Evolutionary conservation across 1,284 basidiomycete genomes (phyloP).

Genomic region (Cystobasidiaceae sp.): DNA sequence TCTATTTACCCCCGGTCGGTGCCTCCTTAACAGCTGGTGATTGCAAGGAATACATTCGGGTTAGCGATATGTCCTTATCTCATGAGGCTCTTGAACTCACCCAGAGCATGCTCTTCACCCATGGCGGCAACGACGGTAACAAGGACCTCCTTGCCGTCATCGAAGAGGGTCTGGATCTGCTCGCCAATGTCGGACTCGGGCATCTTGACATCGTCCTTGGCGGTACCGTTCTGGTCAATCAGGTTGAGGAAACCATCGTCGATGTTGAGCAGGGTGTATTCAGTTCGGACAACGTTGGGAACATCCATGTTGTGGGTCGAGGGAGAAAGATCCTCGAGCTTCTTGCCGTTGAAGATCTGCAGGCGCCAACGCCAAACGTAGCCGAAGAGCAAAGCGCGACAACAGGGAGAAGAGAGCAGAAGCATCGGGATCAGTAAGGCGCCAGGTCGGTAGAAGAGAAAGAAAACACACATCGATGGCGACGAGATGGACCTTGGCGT

Average conservation of each 20-base stretch:
- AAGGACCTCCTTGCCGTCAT: constrained; percentile 50
- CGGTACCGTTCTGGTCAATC: constrained; percentile 72
- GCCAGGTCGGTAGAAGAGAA: neutral
- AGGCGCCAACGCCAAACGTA: too few species aligned
- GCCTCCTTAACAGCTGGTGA: too few species aligned
- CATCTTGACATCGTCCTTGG: constrained; percentile 94
- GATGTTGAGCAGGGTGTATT: constrained; percentile 77
- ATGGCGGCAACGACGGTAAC: constrained; percentile 89
- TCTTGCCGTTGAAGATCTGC: constrained; percentile 77
- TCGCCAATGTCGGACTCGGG: constrained; percentile 50
- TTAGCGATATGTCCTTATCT: too few species aligned
- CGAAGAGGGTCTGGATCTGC: constrained; percentile 22
- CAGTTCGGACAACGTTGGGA: constrained; percentile 83
- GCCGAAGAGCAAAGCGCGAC: too few species aligned
- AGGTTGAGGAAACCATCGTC: constrained; percentile 79
- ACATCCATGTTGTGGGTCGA: constrained; percentile 99
- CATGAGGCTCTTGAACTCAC: constrained; percentile 74
- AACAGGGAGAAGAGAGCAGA: neutral
- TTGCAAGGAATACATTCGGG: too few species aligned
- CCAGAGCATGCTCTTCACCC: constrained; percentile 86
- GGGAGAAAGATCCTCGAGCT: constrained; percentile 95
- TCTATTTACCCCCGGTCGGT: too few species aligned
- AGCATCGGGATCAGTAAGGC: too few species aligned
- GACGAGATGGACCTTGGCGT: constrained; percentile 98
- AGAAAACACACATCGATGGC: constrained; percentile 76